These are phyloP conservation scores for Plasmodium malariae DNA, from an alignment of 169 alveolate species.

Conservation along the genomic window DNA sequence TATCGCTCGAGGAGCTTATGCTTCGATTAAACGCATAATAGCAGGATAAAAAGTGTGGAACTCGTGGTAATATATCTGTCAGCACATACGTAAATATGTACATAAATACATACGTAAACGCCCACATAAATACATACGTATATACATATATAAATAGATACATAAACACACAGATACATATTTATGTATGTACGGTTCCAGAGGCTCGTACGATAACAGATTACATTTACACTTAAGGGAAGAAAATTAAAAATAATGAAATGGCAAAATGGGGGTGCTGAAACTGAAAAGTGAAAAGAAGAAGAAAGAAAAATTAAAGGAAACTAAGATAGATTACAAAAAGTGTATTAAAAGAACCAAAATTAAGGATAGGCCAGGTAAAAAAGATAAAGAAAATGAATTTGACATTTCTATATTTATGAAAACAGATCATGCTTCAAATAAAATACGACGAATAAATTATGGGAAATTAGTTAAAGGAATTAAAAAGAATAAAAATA, in stretches of 20 bases:
- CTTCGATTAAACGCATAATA: too few species aligned
- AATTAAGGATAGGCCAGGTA: slow-evolving; percentile 19
- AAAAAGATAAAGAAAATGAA: slow-evolving; percentile 43
- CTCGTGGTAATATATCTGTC: too few species aligned
- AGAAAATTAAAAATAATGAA: too few species aligned
- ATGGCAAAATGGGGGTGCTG: slow-evolving; percentile 33
- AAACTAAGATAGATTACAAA: slow-evolving; percentile 52
- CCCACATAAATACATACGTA: not conserved
- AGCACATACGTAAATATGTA: too few species aligned
- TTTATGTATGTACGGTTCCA: not conserved
- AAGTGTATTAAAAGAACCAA: slow-evolving; percentile 56
- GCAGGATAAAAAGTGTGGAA: too few species aligned
- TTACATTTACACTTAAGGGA: too few species aligned
- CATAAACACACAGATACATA: not conserved
- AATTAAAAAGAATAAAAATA: slow-evolving; percentile 47
- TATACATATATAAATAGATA: slow-evolving; percentile 2
- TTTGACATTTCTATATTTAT: slow-evolving; percentile 57
- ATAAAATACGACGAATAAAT: slow-evolving; percentile 68
- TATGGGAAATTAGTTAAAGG: slow-evolving; percentile 56
- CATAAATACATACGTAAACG: not conserved
- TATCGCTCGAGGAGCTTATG: too few species aligned
- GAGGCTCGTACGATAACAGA: not conserved
- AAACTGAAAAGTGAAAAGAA: slow-evolving; percentile 69
- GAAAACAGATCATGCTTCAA: slow-evolving; percentile 70
- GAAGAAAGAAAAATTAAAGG: slow-evolving; percentile 53